Evolutionary conservation across 2,329 filamentous ascomycete species (phyloP).

Genomic region (Fusarium xylarioides): DNA sequence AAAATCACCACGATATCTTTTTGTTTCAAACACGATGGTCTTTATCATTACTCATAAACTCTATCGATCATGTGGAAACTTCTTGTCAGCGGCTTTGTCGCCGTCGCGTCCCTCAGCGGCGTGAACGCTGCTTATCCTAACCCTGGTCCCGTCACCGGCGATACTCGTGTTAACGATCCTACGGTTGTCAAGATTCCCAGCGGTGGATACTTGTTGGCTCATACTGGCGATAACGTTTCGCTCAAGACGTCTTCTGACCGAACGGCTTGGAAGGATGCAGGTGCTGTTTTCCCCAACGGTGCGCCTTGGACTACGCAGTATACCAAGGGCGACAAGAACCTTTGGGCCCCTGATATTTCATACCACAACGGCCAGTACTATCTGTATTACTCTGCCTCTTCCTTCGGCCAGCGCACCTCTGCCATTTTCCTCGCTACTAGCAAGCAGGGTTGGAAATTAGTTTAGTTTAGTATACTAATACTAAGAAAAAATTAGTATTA

Average conservation of each 20-base stretch:
- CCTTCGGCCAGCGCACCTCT: conserved; percentile 41
- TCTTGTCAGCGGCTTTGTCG: conserved; percentile 35
- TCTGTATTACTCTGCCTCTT: conserved; percentile 47
- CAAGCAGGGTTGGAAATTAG: too few species aligned
- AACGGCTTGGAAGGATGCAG: conserved; percentile 44
- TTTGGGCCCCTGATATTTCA: conserved; percentile 64
- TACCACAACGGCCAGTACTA: conserved; percentile 46
- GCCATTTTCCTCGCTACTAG: conserved; percentile 47
- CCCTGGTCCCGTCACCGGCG: conserved; percentile 41
- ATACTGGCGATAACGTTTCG: conserved; percentile 40
- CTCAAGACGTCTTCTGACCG: conserved; percentile 48
- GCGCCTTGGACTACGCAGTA: conserved; percentile 46
- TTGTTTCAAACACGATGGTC: neutral
- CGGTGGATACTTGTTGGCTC: conserved; percentile 43
- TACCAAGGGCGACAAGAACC: conserved; percentile 43
- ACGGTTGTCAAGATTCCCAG: conserved; percentile 43
- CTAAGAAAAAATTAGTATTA: too few species aligned
- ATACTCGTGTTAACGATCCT: conserved; percentile 43
- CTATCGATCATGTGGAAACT: conserved; percentile 27
- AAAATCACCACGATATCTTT: neutral
- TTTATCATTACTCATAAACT: neutral
- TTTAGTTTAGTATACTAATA: too few species aligned
- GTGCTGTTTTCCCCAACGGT: conserved; percentile 44
- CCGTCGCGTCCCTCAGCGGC: conserved; percentile 23
- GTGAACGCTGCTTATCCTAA: conserved; percentile 9